These are phyloP conservation scores for Ustilago vetiveriae DNA, from an alignment of 1,284 basidiomycete genomes.

Conservation along the genomic window DNA sequence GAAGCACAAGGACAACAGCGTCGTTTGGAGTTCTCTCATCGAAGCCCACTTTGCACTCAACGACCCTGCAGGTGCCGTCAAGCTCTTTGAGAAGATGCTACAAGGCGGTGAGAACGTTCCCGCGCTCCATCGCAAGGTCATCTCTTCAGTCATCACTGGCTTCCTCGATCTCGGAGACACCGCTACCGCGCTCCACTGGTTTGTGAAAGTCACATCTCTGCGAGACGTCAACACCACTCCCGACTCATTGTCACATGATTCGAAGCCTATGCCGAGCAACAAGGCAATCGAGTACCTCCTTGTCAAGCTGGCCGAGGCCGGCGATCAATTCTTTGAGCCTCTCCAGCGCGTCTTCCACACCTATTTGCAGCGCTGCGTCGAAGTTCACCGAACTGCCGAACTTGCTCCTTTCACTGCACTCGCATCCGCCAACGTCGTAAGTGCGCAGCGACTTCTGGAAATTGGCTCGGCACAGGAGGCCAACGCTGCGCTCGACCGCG, in stretches of 20 bases:
- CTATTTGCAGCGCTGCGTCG: constrained; percentile 14
- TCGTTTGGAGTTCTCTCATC: constrained; percentile 80
- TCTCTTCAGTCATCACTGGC: constrained; percentile 73
- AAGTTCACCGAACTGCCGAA: neutral
- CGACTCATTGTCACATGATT: neutral
- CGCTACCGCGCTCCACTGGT: constrained; percentile 52
- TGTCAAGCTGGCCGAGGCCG: constrained; percentile 3
- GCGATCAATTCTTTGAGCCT: constrained; percentile 18
- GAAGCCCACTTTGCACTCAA: constrained; percentile 77
- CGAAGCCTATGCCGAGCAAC: constrained; percentile 17
- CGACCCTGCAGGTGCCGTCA: constrained; percentile 75
- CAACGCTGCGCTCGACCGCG: constrained; percentile 33
- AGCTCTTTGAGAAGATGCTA: constrained; percentile 79
- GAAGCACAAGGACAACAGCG: constrained; percentile 63
- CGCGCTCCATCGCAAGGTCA: constrained; percentile 72
- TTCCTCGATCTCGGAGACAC: constrained; percentile 51
- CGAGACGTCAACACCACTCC: neutral
- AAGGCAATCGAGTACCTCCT: constrained; percentile 26
- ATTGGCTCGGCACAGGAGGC: constrained; percentile 29
- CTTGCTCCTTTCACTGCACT: constrained; percentile 8
- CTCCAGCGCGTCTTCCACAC: constrained; percentile 24
- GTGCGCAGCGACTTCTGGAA: constrained; percentile 26
- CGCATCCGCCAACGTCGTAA: constrained; percentile 47
- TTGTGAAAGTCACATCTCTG: constrained; percentile 34
- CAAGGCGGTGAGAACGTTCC: constrained; percentile 68